Conservation (phyloP, 805 yeast genomes). For the Henningerozyma blattae region DNA sequence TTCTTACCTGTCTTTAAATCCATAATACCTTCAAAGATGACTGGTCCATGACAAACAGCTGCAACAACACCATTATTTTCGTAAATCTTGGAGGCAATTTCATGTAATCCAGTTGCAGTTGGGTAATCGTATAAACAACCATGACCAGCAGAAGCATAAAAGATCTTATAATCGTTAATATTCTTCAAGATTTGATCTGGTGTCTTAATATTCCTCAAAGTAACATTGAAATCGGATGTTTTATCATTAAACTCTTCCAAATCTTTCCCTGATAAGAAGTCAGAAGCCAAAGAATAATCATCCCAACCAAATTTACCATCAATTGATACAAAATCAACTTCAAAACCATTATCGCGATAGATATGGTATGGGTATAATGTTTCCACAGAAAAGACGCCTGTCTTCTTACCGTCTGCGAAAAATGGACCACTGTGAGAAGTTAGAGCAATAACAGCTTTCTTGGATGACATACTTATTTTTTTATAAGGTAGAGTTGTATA, state of each 20-base stretch:
- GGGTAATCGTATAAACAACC: slow-evolving; percentile 50
- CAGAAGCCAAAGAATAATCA: slow-evolving; percentile 36
- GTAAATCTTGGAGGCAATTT: slow-evolving; percentile 35
- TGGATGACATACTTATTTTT: too few relatives aligned
- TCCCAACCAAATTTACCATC: slow-evolving; percentile 47
- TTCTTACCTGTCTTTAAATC: slow-evolving; percentile 32
- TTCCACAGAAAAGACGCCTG: slow-evolving; percentile 51
- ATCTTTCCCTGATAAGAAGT: slow-evolving; percentile 35
- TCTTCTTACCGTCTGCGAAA: slow-evolving; percentile 44
- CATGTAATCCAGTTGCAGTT: slow-evolving; percentile 33
- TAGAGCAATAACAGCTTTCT: slow-evolving; percentile 32
- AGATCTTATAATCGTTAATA: slow-evolving; percentile 33
- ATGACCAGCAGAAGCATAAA: slow-evolving; percentile 60
- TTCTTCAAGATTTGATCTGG: slow-evolving; percentile 37
- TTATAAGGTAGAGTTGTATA: too few relatives aligned
- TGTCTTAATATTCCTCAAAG: slow-evolving; percentile 30
- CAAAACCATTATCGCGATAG: slow-evolving; percentile 36
- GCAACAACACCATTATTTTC: slow-evolving; percentile 42
- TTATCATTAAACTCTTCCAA: slow-evolving; percentile 28
- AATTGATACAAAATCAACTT: slow-evolving; percentile 47
- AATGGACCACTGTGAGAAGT: slow-evolving; percentile 33
- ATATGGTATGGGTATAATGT: slow-evolving; percentile 46
- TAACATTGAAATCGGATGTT: slow-evolving; percentile 28
- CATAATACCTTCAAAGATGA: slow-evolving; percentile 37
- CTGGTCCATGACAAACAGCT: slow-evolving; percentile 65